Evolutionary conservation across 2,329 filamentous ascomycete genomes (phyloP).

Genomic region (Metarhizium sp.): DNA sequence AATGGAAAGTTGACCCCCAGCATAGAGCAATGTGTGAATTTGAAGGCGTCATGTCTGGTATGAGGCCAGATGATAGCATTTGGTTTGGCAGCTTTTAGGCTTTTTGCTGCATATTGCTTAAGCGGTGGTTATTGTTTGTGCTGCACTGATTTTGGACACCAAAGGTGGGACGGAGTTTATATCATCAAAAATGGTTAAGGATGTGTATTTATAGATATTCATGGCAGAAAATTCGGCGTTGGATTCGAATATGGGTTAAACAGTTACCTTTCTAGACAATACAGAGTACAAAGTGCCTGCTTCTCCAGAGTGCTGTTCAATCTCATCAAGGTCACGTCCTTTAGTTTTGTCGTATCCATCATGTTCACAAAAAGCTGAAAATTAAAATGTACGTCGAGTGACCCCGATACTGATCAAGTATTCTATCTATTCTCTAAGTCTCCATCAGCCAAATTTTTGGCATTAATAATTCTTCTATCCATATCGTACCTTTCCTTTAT

Average conservation of each 20-base stretch:
- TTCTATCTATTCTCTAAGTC: slow-evolving; percentile 1
- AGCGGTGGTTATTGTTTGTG: not conserved
- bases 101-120: not conserved
- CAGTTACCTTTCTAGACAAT: too few relatives aligned
- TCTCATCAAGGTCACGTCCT: not conserved
- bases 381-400: not conserved
- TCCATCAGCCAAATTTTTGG: not conserved
- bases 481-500: not conserved
- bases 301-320: too few relatives aligned
- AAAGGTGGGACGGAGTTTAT: not conserved
- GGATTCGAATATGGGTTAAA: too few relatives aligned
- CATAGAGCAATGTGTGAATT: slow-evolving; percentile 18
- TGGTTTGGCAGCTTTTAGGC: slow-evolving; percentile 25
- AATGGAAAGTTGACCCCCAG: slow-evolving; percentile 15
- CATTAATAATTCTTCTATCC: not conserved
- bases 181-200: too few relatives aligned
- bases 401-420: not conserved
- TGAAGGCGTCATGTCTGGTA: slow-evolving; percentile 20
- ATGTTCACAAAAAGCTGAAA: not conserved
- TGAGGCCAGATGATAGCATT: slow-evolving; percentile 24
- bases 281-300: too few relatives aligned
- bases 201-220: too few relatives aligned
- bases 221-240: too few relatives aligned
- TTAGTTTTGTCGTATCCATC: not conserved
- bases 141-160: not conserved